Evolutionary conservation across 371 early-diverging fungal species (phyloP).

Genomic region (Thermomucor indicae-seudaticae): DNA sequence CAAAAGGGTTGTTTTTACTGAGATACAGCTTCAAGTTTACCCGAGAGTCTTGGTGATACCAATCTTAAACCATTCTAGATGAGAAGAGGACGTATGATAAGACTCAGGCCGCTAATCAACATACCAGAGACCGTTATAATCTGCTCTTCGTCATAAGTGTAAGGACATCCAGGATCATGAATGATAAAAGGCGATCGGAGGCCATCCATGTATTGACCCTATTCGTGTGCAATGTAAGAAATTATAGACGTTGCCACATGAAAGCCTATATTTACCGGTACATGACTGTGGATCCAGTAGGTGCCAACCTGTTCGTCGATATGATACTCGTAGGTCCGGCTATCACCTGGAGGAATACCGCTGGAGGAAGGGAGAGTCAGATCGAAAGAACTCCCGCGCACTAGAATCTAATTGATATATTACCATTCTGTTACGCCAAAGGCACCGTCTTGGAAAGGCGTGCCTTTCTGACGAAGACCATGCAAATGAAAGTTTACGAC

Average conservation of each 20-base stretch:
- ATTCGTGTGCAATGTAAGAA: too few relatives aligned
- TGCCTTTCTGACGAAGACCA: constrained; percentile 62
- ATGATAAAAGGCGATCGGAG: constrained; percentile 69
- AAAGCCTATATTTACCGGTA: constrained; percentile 9
- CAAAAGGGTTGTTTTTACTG: constrained; percentile 45
- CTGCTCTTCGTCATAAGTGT: constrained; percentile 64
- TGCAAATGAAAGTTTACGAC: constrained; percentile 64
- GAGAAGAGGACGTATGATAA: too few relatives aligned
- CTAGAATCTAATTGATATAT: neutral
- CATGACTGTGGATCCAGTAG: constrained; percentile 77
- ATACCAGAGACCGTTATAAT: constrained; percentile 48
- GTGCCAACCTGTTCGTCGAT: constrained; percentile 64
- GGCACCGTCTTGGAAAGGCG: constrained; percentile 64
- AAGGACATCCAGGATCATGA: constrained; percentile 46
- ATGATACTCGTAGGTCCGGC: constrained; percentile 59
- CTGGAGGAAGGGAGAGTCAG: too few relatives aligned
- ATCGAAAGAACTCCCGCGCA: neutral
- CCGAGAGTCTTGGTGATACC: constrained; percentile 51
- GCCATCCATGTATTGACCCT: constrained; percentile 77
- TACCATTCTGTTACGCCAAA: constrained; percentile 60
- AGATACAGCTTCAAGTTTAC: constrained; percentile 41
- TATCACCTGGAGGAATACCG: constrained; percentile 43
- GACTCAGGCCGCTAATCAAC: too few relatives aligned
- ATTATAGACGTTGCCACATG: too few relatives aligned
- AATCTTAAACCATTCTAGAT: constrained; percentile 44